Conservation (phyloP, 768 basidiomycete species). For the Kwoniella dendrophila region DNA sequence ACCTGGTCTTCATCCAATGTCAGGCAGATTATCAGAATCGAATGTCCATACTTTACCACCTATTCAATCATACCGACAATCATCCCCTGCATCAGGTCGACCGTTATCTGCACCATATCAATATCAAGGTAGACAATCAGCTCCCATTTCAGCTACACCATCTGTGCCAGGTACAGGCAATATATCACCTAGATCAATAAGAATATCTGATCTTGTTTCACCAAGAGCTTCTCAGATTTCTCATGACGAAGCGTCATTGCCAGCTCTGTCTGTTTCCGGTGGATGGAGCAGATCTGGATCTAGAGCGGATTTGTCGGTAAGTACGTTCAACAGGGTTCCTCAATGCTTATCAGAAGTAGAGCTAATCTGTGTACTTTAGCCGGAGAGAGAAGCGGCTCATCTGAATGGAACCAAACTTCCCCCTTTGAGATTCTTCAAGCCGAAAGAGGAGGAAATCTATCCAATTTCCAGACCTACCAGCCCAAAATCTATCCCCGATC, state of each 20-base stretch:
- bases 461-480: neutral
- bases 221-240: conserved; percentile 1
- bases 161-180: conserved; percentile 14
- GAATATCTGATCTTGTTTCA: conserved; percentile 21
- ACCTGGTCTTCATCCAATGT: conserved; percentile 17
- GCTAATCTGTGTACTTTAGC: conserved; percentile 4
- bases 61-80: conserved; percentile 12
- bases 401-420: conserved; percentile 11
- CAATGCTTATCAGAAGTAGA: neutral
- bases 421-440: conserved; percentile 15
- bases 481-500: neutral
- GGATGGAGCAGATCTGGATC: conserved; percentile 2
- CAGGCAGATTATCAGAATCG: conserved; percentile 23
- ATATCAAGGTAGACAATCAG: neutral
- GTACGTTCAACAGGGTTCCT: neutral
- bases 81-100: conserved; percentile 9
- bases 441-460: neutral
- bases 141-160: conserved; percentile 4
- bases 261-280: no score
- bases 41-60: conserved; percentile 20
- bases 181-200: conserved; percentile 18
- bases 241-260: no score
- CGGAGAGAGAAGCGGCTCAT: neutral
- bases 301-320: conserved; percentile 17
- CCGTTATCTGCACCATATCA: conserved; percentile 18